Conservation (phyloP, 768 basidiomycete genomes). For the Inosperma sp. region DNA sequence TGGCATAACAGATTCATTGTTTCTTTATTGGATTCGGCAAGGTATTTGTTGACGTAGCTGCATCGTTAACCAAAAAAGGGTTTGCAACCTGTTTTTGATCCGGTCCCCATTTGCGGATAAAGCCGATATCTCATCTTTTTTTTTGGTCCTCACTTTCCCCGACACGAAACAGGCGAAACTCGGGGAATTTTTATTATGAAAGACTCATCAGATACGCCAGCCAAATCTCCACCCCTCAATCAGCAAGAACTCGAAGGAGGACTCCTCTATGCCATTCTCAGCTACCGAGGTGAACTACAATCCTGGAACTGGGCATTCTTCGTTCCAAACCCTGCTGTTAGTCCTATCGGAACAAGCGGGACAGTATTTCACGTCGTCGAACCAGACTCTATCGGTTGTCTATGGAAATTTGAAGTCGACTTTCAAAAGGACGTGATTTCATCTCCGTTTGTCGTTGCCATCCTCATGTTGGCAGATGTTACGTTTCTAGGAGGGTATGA, state of each 20-base stretch:
- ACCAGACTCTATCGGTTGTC: slow-evolving; percentile 23
- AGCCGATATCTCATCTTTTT: too few relatives aligned
- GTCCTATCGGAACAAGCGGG: slow-evolving; percentile 40
- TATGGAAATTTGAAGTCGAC: slow-evolving; percentile 41
- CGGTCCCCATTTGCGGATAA: too few relatives aligned
- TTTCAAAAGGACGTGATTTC: slow-evolving; percentile 35
- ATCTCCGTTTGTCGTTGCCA: slow-evolving; percentile 40
- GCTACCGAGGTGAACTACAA: slow-evolving; percentile 43
- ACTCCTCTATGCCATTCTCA: slow-evolving; percentile 42
- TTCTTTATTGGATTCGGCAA: too few relatives aligned
- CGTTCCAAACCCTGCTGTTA: slow-evolving; percentile 35
- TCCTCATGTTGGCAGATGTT: slow-evolving; percentile 41
- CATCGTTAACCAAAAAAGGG: too few relatives aligned
- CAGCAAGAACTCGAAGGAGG: slow-evolving; percentile 36
- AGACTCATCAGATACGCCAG: slow-evolving; percentile 13
- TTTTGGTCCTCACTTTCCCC: too few relatives aligned
- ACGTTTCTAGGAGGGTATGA: slow-evolving; percentile 40
- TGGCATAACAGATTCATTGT: too few relatives aligned
- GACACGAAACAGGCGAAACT: background rate
- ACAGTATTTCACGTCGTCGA: slow-evolving; percentile 43
- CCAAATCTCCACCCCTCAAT: slow-evolving; percentile 21
- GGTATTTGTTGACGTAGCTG: too few relatives aligned
- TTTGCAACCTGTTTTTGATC: too few relatives aligned
- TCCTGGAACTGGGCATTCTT: slow-evolving; percentile 51
- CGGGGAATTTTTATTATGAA: background rate